Base-by-base conservation (phyloP, 208 protist species). In the Ichthyophonus hoferi region DNA sequence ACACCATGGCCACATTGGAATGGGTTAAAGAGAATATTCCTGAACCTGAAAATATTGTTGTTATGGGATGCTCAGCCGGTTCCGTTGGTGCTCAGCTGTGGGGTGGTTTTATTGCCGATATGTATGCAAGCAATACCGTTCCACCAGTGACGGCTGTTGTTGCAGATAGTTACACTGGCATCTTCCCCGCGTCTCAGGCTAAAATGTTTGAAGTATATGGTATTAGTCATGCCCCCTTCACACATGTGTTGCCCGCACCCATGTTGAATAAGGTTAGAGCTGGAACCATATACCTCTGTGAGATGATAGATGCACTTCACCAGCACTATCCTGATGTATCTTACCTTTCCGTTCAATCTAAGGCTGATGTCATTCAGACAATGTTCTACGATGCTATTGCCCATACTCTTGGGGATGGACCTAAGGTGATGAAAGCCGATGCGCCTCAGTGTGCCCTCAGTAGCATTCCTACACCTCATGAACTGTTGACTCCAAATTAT, bases 31-130 rank as follows among this genome's bases (percentile, higher is more conserved):
- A 38, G 7, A 35, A 81, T 81, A 38, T 81, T 3, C 7, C 7
- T 14, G 35, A 38, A n/a, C 77, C 77, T 34, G 34, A 12, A 2
- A n/a, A 2, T 39, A 34, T 81, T 2, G 77, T 81, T 12, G 34
- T 81, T 2, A 81, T 81, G 77, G 77, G 77, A 81, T 81, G 77
- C 34, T 81, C 77, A 12, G 35, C 77, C n/a, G 77, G 77, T 12
- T 12, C 77, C 2, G 12, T 81, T n/a, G 77, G 33, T n/a, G 77
- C 77, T 14, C 77, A 81, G n/a, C 2, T 81, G 7, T 81, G 77
- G 77, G 34, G 34, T 39, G 77, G 17, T 38, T 38, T 34, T 14
- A 35, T 81, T 38, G 3, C 3, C 7, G 17, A 81, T 14, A 81
- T 38, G 35, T 38, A 12, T 38, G n/a, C 12, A 38, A 31, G 35